Evolutionary conservation across 768 basidiomycete genomes (phyloP), one percentile per base, ranked within the genome.

Genomic region (Fistulinella prunicolor): DNA sequence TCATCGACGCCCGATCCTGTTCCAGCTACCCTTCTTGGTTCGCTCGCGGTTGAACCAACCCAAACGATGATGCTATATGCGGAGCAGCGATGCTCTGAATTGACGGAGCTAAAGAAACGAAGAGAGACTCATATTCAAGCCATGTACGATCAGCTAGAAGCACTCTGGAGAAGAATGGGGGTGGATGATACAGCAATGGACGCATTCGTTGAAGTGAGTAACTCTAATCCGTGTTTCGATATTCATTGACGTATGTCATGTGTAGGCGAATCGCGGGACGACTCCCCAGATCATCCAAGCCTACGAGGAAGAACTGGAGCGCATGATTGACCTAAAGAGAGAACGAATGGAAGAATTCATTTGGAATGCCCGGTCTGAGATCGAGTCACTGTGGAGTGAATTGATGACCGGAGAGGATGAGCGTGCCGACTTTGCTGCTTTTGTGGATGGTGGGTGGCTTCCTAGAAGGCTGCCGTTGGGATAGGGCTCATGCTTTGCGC

Each of bases 71-170:
- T 94, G 23, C 58, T 73, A 8, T 93, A 92, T 83, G 84, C 88
- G 0, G 73, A 79, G 24, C 68, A 70, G 16, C 70, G 82, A 47
- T 77, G 75, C 42, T 49, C 70, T 5, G 75, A 82, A 42, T 76
- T 96, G 46, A 82, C 85, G 49, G 83, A 87, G 13, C 73, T 82
- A 42, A 93, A 93, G 67, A 76, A 78, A 30, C 71, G 78, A 24
- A 78, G 94, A 12, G 93, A 95, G 59, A 70, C 79, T 1, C 82
- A 85, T 54, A 97, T 99, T 24, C 95, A 99, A 64, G 78, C 84
- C 0, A 86, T 97, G 75, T 99, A 94, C 61, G 93, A 98, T 65
- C 83, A 92, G 54, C 77, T 99, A 1, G 94, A 95, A 63, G 83
- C 83, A 0, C 77, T 98, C 3, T 99, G 95, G 95, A 78, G 77